Evolutionary conservation across 495 filamentous ascomycete species (phyloP).

Genomic region (Xylaria sp.): DNA sequence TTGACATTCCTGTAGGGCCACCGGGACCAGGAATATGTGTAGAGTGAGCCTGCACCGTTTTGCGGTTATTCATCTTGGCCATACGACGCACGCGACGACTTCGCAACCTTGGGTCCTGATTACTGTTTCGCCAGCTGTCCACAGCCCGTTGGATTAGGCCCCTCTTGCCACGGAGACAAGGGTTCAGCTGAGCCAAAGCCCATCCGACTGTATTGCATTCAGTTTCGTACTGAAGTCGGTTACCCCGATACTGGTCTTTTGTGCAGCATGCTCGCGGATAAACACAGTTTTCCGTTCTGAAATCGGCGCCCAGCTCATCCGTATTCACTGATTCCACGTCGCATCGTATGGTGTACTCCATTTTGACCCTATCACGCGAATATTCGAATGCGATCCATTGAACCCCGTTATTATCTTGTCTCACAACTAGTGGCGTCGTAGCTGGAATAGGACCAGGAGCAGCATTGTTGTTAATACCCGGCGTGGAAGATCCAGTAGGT

Average conservation of each 20-base stretch:
- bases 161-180: conserved; percentile 86
- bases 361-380: conserved; percentile 95
- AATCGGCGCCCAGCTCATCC: conserved; percentile 81
- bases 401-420: conserved; percentile 95
- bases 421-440: conserved; percentile 91
- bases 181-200: conserved; percentile 93
- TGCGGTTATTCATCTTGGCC: conserved; percentile 92
- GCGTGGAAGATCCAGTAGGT: conserved; percentile 47
- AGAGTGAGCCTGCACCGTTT: conserved; percentile 60
- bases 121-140: conserved; percentile 98
- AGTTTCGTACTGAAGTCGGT: conserved; percentile 93
- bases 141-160: conserved; percentile 96
- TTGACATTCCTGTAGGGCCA: conserved; percentile 61
- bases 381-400: conserved; percentile 99
- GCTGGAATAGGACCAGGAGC: conserved; percentile 99
- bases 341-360: conserved; percentile 98
- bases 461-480: conserved; percentile 79
- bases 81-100: conserved; percentile 90
- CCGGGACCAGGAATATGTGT: conserved; percentile 58
- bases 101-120: conserved; percentile 88
- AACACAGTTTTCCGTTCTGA: conserved; percentile 98
- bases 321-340: conserved; percentile 97
- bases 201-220: conserved; percentile 99
- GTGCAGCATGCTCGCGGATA: conserved; percentile 93
- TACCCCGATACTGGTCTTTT: conserved; percentile 95